These are phyloP conservation scores for Leccinum aurantiacum DNA, from an alignment of 768 basidiomycete genomes.

Conservation along the genomic window DNA sequence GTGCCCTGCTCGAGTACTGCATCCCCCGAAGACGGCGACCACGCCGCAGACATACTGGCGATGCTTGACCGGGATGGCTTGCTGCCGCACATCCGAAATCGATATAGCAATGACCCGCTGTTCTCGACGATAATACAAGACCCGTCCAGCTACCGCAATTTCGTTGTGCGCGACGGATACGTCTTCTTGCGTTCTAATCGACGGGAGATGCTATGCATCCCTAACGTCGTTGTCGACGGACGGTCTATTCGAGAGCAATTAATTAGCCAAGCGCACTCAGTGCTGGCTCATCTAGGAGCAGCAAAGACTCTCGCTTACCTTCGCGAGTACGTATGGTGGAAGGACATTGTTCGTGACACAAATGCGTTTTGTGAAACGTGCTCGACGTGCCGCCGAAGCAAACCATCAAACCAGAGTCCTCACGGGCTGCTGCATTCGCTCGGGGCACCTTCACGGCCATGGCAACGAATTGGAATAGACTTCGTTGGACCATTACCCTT, in stretches of 20 bases:
- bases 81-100: not conserved
- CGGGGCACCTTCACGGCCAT: slow-evolving; percentile 29
- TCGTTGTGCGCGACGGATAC: slow-evolving; percentile 19
- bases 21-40: too few relatives aligned
- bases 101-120: not conserved
- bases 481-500: slow-evolving; percentile 39
- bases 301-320: slow-evolving; percentile 34
- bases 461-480: slow-evolving; percentile 41
- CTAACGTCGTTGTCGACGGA: slow-evolving; percentile 6
- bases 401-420: slow-evolving; percentile 23
- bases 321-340: slow-evolving; percentile 33
- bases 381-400: too few relatives aligned
- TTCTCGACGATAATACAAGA: not conserved
- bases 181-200: slow-evolving; percentile 9
- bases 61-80: too few relatives aligned
- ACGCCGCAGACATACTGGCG: too few relatives aligned
- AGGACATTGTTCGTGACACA: slow-evolving; percentile 32
- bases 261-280: slow-evolving; percentile 38
- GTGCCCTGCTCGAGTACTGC: too few relatives aligned
- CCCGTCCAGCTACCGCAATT: slow-evolving; percentile 18
- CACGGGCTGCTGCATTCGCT: slow-evolving; percentile 31
- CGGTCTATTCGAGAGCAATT: slow-evolving; percentile 32
- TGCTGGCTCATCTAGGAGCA: slow-evolving; percentile 39
- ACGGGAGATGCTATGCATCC: slow-evolving; percentile 26
- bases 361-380: slow-evolving; percentile 5